phyloP scores from a whole-genome alignment of 2,329 filamentous ascomycete genomes.

The Colletotrichum ledebouriae region DNA sequence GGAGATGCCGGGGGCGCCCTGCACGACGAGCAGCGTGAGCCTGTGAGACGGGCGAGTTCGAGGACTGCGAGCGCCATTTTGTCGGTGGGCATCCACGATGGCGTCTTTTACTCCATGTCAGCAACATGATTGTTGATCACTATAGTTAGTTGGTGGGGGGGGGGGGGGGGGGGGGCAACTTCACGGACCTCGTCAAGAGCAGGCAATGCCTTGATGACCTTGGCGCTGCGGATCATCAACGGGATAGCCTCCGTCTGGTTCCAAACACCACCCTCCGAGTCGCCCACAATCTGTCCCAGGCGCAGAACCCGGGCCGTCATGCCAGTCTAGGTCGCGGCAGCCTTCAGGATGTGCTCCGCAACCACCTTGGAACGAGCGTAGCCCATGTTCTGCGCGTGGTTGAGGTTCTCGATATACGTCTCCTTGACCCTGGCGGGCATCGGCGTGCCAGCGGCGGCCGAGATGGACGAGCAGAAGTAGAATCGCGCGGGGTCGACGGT shows the following conservation, averaged over 20 bases:
- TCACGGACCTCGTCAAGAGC: conserved; percentile 52
- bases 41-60: conserved; percentile 48
- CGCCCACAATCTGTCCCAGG: conserved; percentile 62
- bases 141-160: background rate
- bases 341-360: conserved; percentile 58
- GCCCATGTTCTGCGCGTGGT: conserved; percentile 62
- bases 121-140: background rate
- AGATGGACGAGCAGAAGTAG: conserved; percentile 61
- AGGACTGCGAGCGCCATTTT: conserved; percentile 51
- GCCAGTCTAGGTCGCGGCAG: conserved; percentile 48
- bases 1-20: conserved; percentile 38
- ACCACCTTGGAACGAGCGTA: conserved; percentile 66
- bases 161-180: too few relatives aligned
- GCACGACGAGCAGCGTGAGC: conserved; percentile 49
- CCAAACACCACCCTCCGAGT: conserved; percentile 60
- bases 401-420: conserved; percentile 50
- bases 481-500: conserved; percentile 53
- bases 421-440: conserved; percentile 54
- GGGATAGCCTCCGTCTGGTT: conserved; percentile 64
- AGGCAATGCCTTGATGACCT: conserved; percentile 61
- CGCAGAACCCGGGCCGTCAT: conserved; percentile 55
- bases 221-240: conserved; percentile 61
- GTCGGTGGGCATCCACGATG: conserved; percentile 57
- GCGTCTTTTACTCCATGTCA: conserved; percentile 42
- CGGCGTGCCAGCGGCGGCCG: conserved; percentile 55